Evolutionary conservation across 2,329 filamentous ascomycete species (phyloP), one percentile per base, ranked within the genome.

Genomic region (Ramichloridium luteum): DNA sequence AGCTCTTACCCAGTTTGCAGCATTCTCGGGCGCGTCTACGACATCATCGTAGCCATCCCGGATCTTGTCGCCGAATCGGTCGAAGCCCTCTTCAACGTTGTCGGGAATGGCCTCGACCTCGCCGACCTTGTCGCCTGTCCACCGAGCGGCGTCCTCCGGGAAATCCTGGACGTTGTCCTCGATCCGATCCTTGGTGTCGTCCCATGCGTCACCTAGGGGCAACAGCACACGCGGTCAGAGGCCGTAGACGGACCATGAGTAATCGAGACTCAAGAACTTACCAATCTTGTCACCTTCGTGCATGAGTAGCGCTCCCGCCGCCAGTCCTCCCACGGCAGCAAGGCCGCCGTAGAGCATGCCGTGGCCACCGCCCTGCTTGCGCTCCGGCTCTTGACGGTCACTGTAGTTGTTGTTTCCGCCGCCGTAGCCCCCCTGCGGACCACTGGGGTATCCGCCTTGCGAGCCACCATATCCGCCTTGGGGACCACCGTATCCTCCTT

Each of bases 241-340:
- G n/a, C n/a, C n/a, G n/a, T n/a, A n/a, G n/a, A n/a, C n/a, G n/a
- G n/a, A n/a, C n/a, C n/a, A n/a, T n/a, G n/a, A n/a, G n/a, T n/a
- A n/a, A n/a, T n/a, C n/a, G n/a, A n/a, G n/a, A n/a, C n/a, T n/a
- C n/a, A n/a, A n/a, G 20, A n/a, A 23, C 20, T 23, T 23, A 23
- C 20, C 8, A 8, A 61, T 53, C 45, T 63, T 54, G 31, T 61
- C 50, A 4, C 58, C 60, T 35, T 64, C 62, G 36, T 65, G 57
- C 56, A 59, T 61, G 31, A 62, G 41, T 31, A 64, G 34, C 26
- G 60, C 62, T 32, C 61, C 61, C 11, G 59, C 62, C 6, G 56
- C 52, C 12, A 61, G 31, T 4, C 62, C 62, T 2, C 55, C 56
- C 13, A 51, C 61, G 3, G 51, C 58, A 17, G 57, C 62, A 12